Base-by-base conservation (phyloP, 176 grass and related monocot species). In the Oryza meridionalis region DNA sequence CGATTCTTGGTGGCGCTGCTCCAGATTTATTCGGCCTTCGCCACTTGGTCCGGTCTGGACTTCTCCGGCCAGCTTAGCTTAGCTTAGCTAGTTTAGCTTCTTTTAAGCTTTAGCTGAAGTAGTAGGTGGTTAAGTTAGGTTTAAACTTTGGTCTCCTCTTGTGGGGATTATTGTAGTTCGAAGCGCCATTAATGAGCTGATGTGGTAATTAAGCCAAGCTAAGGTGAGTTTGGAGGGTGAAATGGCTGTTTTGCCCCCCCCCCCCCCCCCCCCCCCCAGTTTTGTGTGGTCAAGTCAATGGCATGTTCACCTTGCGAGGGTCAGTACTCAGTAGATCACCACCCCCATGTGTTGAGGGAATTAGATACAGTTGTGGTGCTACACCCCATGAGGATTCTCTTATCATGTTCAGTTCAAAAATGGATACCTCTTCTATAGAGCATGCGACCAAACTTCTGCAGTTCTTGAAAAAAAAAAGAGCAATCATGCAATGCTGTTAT, bases 11-110 rank as follows among this genome's bases (percentile, higher is more conserved):
- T 31, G 35, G 63, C 21, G 78, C 72, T 47, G 27, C 5, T 19
- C 33, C 66, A 8, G 74, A 86, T 86, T 86, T 90, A 85, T 82
- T 78, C 44, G 71, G 7, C 22, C 7, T 42, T 42, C 2, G 21
- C 65, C 51, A 65, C 81, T 16, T 59, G 51, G 33, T 13, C 72
- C 25, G 25, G 17, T 44, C 53, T 65, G n/a, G 9, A 71, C 51
- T 50, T 70, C 69, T 76, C 70, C 32, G 44, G 16, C 29, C 67
- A 66, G 22, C 13, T 59, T 44, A 59, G 33, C 35, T 37, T 37
- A 37, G 35, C 35, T 37, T 35, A 35, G 29, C 29, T 31, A 31
- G 19, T 19, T 59, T 7, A 38, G 37, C 37, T 38, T 6, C 6
- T 38, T 38, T 31, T 31, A 31, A 58, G 50, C 50, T 53, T 53